Conservation (phyloP, 495 filamentous ascomycete genomes). For the Amorphotheca resinae region DNA sequence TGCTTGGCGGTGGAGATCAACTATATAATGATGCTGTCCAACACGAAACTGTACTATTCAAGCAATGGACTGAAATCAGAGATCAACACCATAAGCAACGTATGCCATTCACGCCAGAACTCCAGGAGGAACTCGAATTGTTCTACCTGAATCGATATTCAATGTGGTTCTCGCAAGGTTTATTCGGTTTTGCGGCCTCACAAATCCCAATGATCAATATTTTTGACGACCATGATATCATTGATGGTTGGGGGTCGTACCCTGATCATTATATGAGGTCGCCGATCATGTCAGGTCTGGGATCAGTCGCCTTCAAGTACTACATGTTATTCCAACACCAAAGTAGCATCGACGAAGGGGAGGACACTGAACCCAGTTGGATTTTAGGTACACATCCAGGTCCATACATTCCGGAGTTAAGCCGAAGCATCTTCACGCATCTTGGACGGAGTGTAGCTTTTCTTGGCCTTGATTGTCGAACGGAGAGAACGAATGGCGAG, state of each 20-base stretch:
- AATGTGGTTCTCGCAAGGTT: conserved; percentile 88
- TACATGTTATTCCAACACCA: conserved; percentile 98
- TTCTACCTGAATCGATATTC: conserved; percentile 82
- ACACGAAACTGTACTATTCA: conserved; percentile 58
- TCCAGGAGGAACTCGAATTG: conserved; percentile 73
- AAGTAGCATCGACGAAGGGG: conserved; percentile 63
- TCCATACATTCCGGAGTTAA: conserved; percentile 80
- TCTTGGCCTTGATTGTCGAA: conserved; percentile 81
- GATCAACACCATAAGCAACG: conserved; percentile 67
- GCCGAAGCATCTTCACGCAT: conserved; percentile 74
- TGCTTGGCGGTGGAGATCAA: conserved; percentile 96
- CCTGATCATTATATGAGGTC: conserved; percentile 82
- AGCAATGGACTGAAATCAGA: conserved; percentile 71
- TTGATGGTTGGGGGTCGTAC: conserved; percentile 93
- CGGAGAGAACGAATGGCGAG: conserved; percentile 71
- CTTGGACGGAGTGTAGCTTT: conserved; percentile 70
- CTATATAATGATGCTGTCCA: conserved; percentile 86
- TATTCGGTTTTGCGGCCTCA: conserved; percentile 81
- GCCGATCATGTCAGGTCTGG: conserved; percentile 81
- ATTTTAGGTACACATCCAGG: conserved; percentile 64
- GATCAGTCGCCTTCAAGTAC: conserved; percentile 89
- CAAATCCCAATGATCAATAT: conserved; percentile 99
- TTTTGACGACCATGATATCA: conserved; percentile 96
- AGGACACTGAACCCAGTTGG: conserved; percentile 84
- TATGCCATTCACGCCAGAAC: conserved; percentile 54